Evolutionary conservation across 2,329 filamentous ascomycete genomes (phyloP).

Genomic region (Fusarium marasasianum): DNA sequence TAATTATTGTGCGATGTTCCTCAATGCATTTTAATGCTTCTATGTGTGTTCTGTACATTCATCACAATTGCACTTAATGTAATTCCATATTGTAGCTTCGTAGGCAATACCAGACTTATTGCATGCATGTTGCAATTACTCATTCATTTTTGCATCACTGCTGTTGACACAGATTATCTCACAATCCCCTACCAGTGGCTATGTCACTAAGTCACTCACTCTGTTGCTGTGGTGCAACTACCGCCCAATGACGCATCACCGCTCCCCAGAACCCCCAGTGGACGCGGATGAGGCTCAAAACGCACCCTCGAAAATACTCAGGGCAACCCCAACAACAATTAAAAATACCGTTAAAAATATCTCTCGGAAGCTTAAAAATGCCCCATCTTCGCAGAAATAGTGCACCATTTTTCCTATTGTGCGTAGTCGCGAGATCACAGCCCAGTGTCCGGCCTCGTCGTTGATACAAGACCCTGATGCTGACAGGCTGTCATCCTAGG

Average conservation of each 20-base stretch:
- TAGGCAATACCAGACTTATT: background rate
- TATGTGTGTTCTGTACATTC: accelerated
- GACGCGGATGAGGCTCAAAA: background rate
- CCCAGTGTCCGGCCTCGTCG: conserved; percentile 6
- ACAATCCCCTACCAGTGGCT: accelerated
- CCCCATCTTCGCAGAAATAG: background rate
- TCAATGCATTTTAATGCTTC: accelerated
- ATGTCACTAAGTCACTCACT: accelerated
- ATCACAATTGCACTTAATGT: background rate
- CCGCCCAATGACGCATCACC: background rate
- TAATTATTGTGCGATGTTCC: background rate
- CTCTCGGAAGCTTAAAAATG: background rate
- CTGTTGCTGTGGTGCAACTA: background rate
- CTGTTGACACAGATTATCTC: background rate
- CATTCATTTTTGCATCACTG: background rate
- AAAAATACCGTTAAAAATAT: background rate
- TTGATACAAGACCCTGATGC: no score
- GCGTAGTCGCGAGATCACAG: conserved; percentile 11
- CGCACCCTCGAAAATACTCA: conserved; percentile 7
- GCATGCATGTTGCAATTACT: background rate
- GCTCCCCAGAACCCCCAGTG: background rate
- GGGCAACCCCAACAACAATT: conserved; percentile 29
- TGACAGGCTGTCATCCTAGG: no score
- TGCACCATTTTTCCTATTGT: background rate
- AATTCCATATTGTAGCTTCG: background rate